Base-by-base conservation (phyloP, 2,329 filamentous ascomycete genomes). In the Ophiostoma sp. region DNA sequence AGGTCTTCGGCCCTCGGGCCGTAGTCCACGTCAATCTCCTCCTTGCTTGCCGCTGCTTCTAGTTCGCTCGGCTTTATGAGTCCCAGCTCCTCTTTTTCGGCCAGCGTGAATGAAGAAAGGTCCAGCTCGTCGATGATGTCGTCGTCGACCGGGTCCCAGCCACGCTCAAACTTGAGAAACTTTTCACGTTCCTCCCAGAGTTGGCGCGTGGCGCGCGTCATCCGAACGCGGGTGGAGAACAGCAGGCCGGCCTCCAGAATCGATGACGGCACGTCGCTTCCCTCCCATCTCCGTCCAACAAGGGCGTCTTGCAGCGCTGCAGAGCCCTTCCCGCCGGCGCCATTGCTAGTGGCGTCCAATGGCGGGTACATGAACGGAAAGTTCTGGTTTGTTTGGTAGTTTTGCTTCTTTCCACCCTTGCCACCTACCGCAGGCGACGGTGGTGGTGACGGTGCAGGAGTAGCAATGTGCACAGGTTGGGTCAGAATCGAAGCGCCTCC, bases 301-400 rank as follows among this genome's bases (percentile, higher is more conserved):
- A 96, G 81, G 18, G 86, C 78, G 73, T 94, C 90, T 76, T 97
- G 92, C 62, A 93, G 79, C 58, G 91, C 90, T 5, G 93, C 91
- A 27, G 85, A 86, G 12, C 93, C 93, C 76, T 96, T 97, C 0
- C 94, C 94, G 66, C 95, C 94, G 49, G 94, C 88, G 73, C 89
- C 91, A 75, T 96, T 97, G 78, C 93, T 97, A 38, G 87, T 89
- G 71, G 89, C 89, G 77, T 97, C 94, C 18, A 97, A 81, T 1
- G 95, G 95, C 1, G 95, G 95, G 73, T 99, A 99, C 80, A 99
- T 88, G 75, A 99, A 98, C 0, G 95, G 95, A 72, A 99, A 98
- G 76, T 97, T 95, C 74, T 99, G 95, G 75, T 99, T 99, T 0
- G 95, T 99, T 77, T 99, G 95, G 75, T 99, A 99, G 73, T 98